Evolutionary conservation across 306 rosid genomes (phyloP), one percentile per base, ranked within the genome.

Genomic region (Vachellia pachyceras): DNA sequence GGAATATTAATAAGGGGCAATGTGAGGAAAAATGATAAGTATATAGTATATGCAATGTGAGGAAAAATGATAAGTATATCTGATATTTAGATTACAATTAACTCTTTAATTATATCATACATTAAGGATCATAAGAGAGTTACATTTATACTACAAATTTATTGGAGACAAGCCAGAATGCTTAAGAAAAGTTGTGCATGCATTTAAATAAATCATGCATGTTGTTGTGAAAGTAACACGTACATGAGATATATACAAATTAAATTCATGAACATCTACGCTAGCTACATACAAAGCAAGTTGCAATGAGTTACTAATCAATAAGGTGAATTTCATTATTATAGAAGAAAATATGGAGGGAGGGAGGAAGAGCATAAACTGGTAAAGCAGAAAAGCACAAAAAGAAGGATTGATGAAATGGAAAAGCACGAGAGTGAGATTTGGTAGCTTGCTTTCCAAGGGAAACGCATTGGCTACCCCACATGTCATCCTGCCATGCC

Each of bases 341-440:
- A 18, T 52, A 52, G 60, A 52, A 52, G 60, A 54, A 54, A 54
- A 54, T 54, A 54, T 18, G 7, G 0, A 5, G 10, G 7, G 5
- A 15, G 55, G 60, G 25, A 49, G 69, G n/a, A 37, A 33, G 67
- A 60, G 89, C 79, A 90, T 87, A 84, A 92, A 84, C 86, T 79
- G 33, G 40, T 12, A 84, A 83, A 87, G 86, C 76, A 88, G 87
- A 88, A 90, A 90, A 90, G 94, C 89, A 92, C 90, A 77, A 84
- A 90, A 88, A 87, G 89, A 85, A 84, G 82, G 94, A 90, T 90
- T 90, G 78, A 84, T 84, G 86, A 85, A 80, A 88, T 75, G 90
- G 89, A 85, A 88, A 29, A 90, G 79, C 76, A 73, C 46, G 79
- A 66, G 68, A 45, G 57, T 39, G 40, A 64, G 52, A 52, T 5